phyloP scores from a whole-genome alignment of 441 rosid genomes.

The Euphorbia celastroides region DNA sequence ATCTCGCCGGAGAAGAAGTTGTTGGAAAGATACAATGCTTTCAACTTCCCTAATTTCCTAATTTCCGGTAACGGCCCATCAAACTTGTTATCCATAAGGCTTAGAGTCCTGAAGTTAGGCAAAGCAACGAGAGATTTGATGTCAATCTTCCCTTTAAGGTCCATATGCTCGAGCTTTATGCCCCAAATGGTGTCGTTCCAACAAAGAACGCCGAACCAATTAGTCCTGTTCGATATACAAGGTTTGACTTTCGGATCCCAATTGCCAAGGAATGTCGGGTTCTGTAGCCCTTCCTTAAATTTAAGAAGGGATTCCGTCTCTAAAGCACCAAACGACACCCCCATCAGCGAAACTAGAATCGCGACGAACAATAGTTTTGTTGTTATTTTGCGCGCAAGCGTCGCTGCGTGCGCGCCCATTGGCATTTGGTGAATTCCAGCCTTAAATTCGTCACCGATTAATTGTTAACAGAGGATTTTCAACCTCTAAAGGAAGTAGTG shows the following conservation, averaged over 20 bases:
- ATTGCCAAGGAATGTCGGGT: constrained; percentile 28
- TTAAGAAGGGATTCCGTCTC: constrained; percentile 47
- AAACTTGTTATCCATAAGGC: constrained; percentile 70
- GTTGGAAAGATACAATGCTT: constrained; percentile 61
- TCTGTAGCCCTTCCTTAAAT: constrained; percentile 45
- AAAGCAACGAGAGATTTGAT: constrained; percentile 43
- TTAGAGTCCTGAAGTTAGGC: constrained; percentile 46
- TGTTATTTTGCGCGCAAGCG: constrained; percentile 42
- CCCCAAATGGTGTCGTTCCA: constrained; percentile 44
- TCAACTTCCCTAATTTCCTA: constrained; percentile 41
- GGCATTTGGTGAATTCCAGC: constrained; percentile 20
- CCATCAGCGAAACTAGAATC: constrained; percentile 15
- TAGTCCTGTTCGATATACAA: constrained; percentile 33
- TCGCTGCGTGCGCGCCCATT: constrained; percentile 55
- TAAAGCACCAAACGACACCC: constrained; percentile 18
- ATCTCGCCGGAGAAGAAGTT: constrained; percentile 63
- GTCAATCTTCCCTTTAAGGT: constrained; percentile 45
- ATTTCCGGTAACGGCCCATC: constrained; percentile 57
- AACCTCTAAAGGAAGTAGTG: not conserved
- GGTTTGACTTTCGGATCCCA: constrained; percentile 52
- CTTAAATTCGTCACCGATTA: not conserved
- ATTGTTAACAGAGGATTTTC: not conserved
- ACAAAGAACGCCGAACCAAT: constrained; percentile 73
- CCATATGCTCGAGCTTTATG: constrained; percentile 63
- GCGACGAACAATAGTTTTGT: not conserved